A percentile compares a stretch with the other conserved stretches of the same genome.
These are phyloP conservation scores for Tetrahymena borealis DNA, from an alignment of 73 alveolate genomes.

Conservation along the genomic window DNA sequence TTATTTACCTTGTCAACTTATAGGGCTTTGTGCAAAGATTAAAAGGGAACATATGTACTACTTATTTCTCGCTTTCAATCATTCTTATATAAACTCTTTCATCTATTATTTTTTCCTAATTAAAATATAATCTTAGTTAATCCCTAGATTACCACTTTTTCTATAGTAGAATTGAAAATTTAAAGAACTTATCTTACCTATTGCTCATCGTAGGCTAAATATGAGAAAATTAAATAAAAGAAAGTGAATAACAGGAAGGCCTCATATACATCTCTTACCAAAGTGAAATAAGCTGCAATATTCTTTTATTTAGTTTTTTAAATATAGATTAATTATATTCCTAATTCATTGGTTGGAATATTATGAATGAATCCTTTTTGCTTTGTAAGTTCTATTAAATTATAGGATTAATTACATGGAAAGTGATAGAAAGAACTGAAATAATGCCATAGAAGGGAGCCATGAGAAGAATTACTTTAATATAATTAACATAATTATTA, in stretches of 20 bases:
- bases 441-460: conserved; percentile 43
- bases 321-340: too few relatives aligned
- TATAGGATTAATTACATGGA: conserved; percentile 10
- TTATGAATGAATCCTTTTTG: too few relatives aligned
- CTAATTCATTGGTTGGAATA: too few relatives aligned
- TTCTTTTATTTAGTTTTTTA: conserved; percentile 5
- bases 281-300: conserved; percentile 29
- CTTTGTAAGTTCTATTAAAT: background rate
- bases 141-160: background rate
- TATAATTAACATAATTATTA: background rate
- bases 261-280: conserved; percentile 35
- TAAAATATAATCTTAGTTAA: background rate
- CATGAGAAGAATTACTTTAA: conserved; percentile 34
- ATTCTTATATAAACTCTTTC: conserved; percentile 33
- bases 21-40: conserved; percentile 34
- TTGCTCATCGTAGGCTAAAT: conserved; percentile 33
- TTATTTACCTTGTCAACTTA: background rate
- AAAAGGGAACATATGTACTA: conserved; percentile 32
- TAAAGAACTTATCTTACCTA: background rate
- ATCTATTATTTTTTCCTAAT: conserved; percentile 1
- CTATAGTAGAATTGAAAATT: background rate
- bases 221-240: conserved; percentile 35
- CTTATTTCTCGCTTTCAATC: conserved; percentile 27
- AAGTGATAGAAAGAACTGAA: conserved; percentile 20
- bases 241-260: conserved; percentile 36